Percentiles rank a stretch among this genome's conserved stretches.
Conservation (phyloP, 352 stramenopile genomes). For the Blastocystis hominis region DNA sequence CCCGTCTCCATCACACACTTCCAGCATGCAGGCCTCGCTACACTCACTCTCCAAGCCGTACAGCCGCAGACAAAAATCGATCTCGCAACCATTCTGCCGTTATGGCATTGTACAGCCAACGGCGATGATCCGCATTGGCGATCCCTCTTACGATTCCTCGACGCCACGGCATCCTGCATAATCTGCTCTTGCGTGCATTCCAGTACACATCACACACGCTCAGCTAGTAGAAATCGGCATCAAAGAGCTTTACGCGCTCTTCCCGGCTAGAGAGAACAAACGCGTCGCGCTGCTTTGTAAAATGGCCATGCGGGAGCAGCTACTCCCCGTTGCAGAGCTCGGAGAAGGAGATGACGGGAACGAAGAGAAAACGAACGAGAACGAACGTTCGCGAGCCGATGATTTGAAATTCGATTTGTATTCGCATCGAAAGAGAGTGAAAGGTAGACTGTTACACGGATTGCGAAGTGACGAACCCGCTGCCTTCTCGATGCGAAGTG, state of each 20-base stretch:
- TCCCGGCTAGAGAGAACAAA: not conserved
- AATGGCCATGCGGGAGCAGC: not conserved
- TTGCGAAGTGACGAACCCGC: conserved; percentile 4
- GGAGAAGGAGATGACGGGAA: not conserved
- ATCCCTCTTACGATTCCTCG: conserved; percentile 11
- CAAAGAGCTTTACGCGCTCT: conserved; percentile 1
- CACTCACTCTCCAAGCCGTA: not conserved
- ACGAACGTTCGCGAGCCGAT: no score
- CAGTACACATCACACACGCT: not conserved
- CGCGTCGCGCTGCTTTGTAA: not conserved
- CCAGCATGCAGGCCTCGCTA: not conserved
- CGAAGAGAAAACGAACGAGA: not conserved
- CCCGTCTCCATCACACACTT: not conserved
- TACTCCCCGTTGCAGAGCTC: not conserved
- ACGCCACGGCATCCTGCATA: not conserved
- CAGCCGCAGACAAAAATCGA: not conserved
- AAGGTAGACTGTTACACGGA: conserved; percentile 21
- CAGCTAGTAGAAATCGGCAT: conserved; percentile 6
- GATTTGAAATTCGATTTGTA: conserved; percentile 52
- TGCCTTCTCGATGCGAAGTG: not conserved
- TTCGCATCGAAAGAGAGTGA: not conserved
- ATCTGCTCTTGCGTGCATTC: not conserved
- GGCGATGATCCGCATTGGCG: not conserved
- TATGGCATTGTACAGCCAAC: not conserved
- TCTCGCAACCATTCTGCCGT: not conserved